Percentiles rank a stretch among this genome's conserved stretches.
These are phyloP conservation scores for Epichloe festucae DNA, from an alignment of 2,329 filamentous ascomycete genomes.

Conservation along the genomic window DNA sequence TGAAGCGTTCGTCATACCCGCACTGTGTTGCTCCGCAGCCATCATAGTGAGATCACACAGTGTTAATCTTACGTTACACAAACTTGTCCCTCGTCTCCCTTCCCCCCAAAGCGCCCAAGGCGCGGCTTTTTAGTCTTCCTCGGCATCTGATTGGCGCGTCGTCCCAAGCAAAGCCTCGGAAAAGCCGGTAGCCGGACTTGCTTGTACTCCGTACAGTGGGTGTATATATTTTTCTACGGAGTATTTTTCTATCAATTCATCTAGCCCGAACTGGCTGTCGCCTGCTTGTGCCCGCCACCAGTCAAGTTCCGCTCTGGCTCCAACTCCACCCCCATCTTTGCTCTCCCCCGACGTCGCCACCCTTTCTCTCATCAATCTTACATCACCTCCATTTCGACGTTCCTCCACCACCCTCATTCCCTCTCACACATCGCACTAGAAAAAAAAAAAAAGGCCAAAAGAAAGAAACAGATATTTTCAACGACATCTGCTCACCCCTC, in stretches of 20 bases:
- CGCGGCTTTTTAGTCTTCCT: background rate
- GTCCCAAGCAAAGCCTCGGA: background rate
- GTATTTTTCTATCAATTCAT: conserved; percentile 1
- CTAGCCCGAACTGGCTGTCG: background rate
- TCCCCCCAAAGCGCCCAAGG: background rate
- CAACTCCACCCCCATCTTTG: background rate
- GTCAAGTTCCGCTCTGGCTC: background rate
- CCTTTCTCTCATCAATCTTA: background rate
- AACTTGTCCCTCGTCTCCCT: too few species aligned
- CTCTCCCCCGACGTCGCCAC: conserved; percentile 2
- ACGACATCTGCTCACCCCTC: background rate
- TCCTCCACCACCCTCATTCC: background rate
- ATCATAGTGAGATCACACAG: background rate
- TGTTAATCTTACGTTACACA: background rate
- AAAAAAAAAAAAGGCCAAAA: background rate
- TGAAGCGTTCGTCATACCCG: background rate
- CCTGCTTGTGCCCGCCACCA: background rate
- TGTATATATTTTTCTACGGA: too few species aligned
- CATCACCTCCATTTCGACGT: background rate
- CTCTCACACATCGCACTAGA: background rate
- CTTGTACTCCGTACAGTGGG: background rate
- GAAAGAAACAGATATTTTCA: background rate
- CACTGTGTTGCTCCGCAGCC: background rate
- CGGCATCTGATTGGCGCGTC: background rate
- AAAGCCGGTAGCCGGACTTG: conserved; percentile 1